Base-by-base conservation (phyloP, 2,329 filamentous ascomycete species). In the Monascus ruber region DNA sequence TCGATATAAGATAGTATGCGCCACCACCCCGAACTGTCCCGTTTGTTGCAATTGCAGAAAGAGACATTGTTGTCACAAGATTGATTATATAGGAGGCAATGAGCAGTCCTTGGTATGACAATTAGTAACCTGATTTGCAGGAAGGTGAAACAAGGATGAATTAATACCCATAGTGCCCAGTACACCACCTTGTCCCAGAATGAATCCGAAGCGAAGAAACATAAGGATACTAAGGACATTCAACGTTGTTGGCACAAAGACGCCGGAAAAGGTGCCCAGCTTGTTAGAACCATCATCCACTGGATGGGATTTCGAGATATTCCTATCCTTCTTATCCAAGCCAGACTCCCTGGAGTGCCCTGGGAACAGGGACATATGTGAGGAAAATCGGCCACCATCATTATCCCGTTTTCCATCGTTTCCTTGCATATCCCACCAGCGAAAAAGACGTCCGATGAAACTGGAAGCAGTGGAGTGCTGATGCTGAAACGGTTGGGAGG, bases 211-310 rank as follows among this genome's bases (percentile, higher is more conserved):
- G 24, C 86, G 77, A 51, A 94, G 70, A 64, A 94, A 94, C 85
- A 94, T 93, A 45, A 94, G 73, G 61, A 94, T 93, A 51, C 84
- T 89, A 48, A 93, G 66, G 33, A 94, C 86, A 60, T 91, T 94
- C 48, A 93, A 69, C 44, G 81, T 88, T n/a, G 86, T 86, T 1
- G 86, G 86, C 10, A 94, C 83, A 58, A 87, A 94, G 35, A 93
- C 83, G 5, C 83, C 83, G 4, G 79, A 84, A 48, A 86, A 77
- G 6, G 78, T 80, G 31, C 83, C 83, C 41, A 93, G 70, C 64
- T 91, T 91, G 49, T 73, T 64, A 10, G 57, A 61, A 37, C 46
- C 48, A 34, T 59, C 48, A 34, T 59, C 56, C 17, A 43, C 40
- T 24, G 49, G 37, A 28, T 52, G 53, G 41, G 46, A 26, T 31